These are phyloP conservation scores for Calycina marina DNA, from an alignment of 2,329 filamentous ascomycete species.

Conservation along the genomic window DNA sequence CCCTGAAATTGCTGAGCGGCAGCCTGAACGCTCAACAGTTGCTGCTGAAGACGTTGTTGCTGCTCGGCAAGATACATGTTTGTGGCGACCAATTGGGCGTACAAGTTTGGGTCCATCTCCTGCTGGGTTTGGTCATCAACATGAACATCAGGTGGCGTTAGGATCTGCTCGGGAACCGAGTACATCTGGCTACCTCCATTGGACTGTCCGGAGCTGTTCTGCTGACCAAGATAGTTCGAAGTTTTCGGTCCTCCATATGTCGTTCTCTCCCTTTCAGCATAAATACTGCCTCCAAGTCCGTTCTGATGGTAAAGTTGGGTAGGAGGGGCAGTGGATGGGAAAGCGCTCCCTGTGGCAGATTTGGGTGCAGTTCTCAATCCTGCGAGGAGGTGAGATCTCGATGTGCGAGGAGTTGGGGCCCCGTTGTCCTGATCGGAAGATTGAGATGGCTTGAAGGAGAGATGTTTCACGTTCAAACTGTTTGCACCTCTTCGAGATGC, in stretches of 20 bases:
- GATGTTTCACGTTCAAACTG: conserved; percentile 76
- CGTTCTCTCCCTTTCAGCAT: conserved; percentile 21
- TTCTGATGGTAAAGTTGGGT: conserved; percentile 31
- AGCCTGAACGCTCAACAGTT: conserved; percentile 70
- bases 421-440: conserved; percentile 54
- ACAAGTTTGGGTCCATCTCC: conserved; percentile 71
- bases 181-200: conserved; percentile 44
- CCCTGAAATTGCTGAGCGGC: conserved; percentile 72
- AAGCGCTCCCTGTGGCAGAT: conserved; percentile 57
- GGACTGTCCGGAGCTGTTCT: conserved; percentile 28
- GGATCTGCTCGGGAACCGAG: conserved; percentile 65
- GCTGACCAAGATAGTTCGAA: conserved; percentile 14
- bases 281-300: conserved; percentile 20
- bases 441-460: conserved; percentile 63
- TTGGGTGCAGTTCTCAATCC: conserved; percentile 89
- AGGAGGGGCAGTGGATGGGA: conserved; percentile 50
- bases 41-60: conserved; percentile 88
- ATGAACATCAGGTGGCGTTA: conserved; percentile 70
- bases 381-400: conserved; percentile 84
- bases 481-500: conserved; percentile 68
- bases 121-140: conserved; percentile 55
- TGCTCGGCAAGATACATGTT: conserved; percentile 89
- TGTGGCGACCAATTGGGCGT: conserved; percentile 79
- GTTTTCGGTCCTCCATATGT: conserved; percentile 22
- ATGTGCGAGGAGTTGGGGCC: conserved; percentile 75